A percentile compares a stretch with the other conserved stretches of the same genome.
These are phyloP conservation scores for Monosporascus sp. DNA, from an alignment of 2,329 filamentous ascomycete species.

Conservation along the genomic window DNA sequence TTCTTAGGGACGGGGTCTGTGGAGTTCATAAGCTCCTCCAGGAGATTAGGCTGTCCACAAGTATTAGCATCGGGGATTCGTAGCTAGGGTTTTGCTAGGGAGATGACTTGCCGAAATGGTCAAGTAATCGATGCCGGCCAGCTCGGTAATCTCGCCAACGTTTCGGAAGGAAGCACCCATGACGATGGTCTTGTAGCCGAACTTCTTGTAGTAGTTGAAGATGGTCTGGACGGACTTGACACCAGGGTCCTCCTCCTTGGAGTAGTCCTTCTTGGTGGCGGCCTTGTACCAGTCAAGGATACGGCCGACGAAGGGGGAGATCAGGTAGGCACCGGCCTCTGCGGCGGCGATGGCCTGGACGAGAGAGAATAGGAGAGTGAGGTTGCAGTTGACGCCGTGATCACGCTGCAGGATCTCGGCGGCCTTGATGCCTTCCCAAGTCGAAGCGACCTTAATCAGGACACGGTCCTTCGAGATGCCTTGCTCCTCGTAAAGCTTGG, in stretches of 20 bases:
- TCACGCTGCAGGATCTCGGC: slow-evolving; percentile 94
- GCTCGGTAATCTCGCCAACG: slow-evolving; percentile 93
- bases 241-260: slow-evolving; percentile 86
- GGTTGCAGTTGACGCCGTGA: slow-evolving; percentile 96
- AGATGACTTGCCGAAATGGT: slow-evolving; percentile 76
- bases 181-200: slow-evolving; percentile 97
- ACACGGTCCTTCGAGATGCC: slow-evolving; percentile 91
- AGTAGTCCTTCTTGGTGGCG: slow-evolving; percentile 87
- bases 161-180: slow-evolving; percentile 99
- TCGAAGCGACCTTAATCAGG: slow-evolving; percentile 98
- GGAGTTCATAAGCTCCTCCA: slow-evolving; percentile 91
- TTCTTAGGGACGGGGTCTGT: slow-evolving; percentile 80
- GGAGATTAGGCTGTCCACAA: slow-evolving; percentile 67
- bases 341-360: slow-evolving; percentile 93
- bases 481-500: slow-evolving; percentile 84
- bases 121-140: slow-evolving; percentile 97
- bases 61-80: slow-evolving; percentile 2
- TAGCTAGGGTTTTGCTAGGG: neutral
- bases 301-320: slow-evolving; percentile 97
- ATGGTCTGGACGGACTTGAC: slow-evolving; percentile 90
- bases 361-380: slow-evolving; percentile 97
- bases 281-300: slow-evolving; percentile 99
- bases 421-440: slow-evolving; percentile 99
- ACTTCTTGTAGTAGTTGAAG: slow-evolving; percentile 99
- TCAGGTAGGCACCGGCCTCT: slow-evolving; percentile 93